A percentile compares a stretch with the other conserved stretches of the same genome.
Evolutionary conservation across 2,329 filamentous ascomycete genomes (phyloP).

Genomic region (Pestalotiopsis sp.): DNA sequence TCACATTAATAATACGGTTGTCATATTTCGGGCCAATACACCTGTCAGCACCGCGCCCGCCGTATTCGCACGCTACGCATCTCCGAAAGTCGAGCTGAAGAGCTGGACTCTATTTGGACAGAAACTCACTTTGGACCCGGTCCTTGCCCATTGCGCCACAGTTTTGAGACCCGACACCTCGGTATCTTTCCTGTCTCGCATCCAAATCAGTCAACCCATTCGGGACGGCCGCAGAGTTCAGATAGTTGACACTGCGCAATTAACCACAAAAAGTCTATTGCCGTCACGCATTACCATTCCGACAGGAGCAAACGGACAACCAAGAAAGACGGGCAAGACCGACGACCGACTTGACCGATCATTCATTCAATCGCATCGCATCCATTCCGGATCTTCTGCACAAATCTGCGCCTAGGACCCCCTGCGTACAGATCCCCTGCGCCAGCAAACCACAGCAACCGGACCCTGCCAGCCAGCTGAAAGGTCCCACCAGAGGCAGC

Average conservation of each 20-base stretch:
- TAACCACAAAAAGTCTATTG: not conserved
- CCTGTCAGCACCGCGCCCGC: not conserved
- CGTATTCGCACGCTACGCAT: not conserved
- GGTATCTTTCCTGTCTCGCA: constrained; percentile 4
- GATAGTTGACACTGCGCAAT: not conserved
- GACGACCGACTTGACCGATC: not conserved
- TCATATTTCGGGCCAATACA: not conserved
- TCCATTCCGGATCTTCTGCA: not conserved
- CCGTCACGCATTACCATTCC: not conserved
- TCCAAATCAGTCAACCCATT: not conserved
- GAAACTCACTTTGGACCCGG: not conserved
- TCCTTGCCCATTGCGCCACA: constrained; percentile 1
- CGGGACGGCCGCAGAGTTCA: not conserved
- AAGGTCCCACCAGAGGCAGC: not conserved
- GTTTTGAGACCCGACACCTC: constrained; percentile 2
- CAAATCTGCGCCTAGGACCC: not conserved
- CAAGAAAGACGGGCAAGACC: not conserved
- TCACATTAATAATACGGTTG: not conserved
- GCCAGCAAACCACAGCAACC: not conserved
- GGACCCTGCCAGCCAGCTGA: constrained; percentile 2
- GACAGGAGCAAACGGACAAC: not conserved
- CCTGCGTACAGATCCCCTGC: constrained; percentile 2
- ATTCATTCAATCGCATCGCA: not conserved
- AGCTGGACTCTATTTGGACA: not conserved
- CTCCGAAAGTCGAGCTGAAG: not conserved